A percentile compares a stretch with the other conserved stretches of the same genome.
phyloP scores from a whole-genome alignment of 1,139 yeast genomes.

The Pichia sp. region DNA sequence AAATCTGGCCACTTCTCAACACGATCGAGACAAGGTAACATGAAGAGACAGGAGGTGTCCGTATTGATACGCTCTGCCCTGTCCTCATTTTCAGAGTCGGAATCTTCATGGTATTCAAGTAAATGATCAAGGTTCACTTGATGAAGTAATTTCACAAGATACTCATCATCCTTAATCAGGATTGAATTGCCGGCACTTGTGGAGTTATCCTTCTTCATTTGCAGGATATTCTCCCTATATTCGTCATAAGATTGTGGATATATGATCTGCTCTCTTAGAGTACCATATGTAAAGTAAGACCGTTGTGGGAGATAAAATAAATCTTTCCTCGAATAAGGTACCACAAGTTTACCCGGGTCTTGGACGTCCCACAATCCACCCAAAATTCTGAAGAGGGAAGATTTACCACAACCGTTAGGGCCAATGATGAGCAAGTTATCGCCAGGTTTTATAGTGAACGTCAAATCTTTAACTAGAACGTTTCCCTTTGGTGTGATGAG shows the following conservation, averaged over 20 bases:
- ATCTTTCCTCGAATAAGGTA: conserved; percentile 58
- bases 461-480: conserved; percentile 56
- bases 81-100: conserved; percentile 5
- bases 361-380: conserved; percentile 92
- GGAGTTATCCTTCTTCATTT: conserved; percentile 5
- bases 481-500: conserved; percentile 83
- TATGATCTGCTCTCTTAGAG: conserved; percentile 80
- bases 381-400: conserved; percentile 79
- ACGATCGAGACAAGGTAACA: conserved; percentile 40
- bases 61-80: not conserved
- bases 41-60: conserved; percentile 7
- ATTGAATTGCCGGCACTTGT: too few relatives aligned
- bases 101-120: conserved; percentile 23
- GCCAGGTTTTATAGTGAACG: conserved; percentile 71
- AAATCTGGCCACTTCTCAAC: conserved; percentile 85
- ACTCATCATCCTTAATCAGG: conserved; percentile 48
- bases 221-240: conserved; percentile 35
- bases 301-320: conserved; percentile 90
- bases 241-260: conserved; percentile 72
- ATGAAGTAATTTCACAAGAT: conserved; percentile 54
- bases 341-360: conserved; percentile 50
- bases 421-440: conserved; percentile 87
- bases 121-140: conserved; percentile 54
- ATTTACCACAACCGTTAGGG: conserved; percentile 94
- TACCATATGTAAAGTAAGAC: conserved; percentile 72